Evolutionary conservation across 169 alveolate genomes (phyloP), one percentile per base, ranked within the genome.

Genomic region (Plasmodium inui): DNA sequence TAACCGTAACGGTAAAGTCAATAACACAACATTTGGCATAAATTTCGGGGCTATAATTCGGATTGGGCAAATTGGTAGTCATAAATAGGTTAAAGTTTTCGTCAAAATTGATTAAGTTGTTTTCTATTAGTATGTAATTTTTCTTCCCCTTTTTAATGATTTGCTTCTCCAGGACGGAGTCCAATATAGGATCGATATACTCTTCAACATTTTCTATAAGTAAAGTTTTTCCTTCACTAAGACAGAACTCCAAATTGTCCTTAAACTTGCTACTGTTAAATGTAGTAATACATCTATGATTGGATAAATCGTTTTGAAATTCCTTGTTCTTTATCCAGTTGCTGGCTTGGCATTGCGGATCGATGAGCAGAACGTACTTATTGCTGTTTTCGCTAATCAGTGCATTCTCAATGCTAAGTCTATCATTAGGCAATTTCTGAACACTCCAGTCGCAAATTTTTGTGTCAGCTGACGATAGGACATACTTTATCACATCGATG

Each of bases 11-110:
- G 83, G 99, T 98, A 97, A 99, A 99, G 96, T 99, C 99, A 92
- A 98, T 99, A 88, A 99, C 98, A 12, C 99, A 98, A 55, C 99
- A 98, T 94, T 98, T 98, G 70, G 99, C 99, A 73, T 99, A 99
- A 44, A 98, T 96, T 95, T 99, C 99, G 17, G 99, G 99, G 4
- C 99, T 97, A 97, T 98, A 99, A 93, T 97, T 98, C 41, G 99
- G 99, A 76, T 99, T 99, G 32, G 99, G 98, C 17, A 98, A 98
- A 96, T 98, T 97, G 67, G 99, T 98, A 61, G 99, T 98, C 98
- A 99, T 95, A 96, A 96, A 98, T 80, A 99, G 98, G 96, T 97
- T 97, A 97, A 98, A 99, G 73, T 98, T 98, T 88, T 97, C 98
- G 81, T 98, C 97, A 95, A 97, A 98, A 93, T 98, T 99, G 71